Conservation (phyloP, 176 grass and related monocot genomes). For the Triticum aestivum region IWGSC_CS_RefSeq_v2.1 NC_057800.1:577084825-577085324, state of each 20-base stretch:
- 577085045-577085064: neutral
- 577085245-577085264: too few species aligned
- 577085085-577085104: neutral
- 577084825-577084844: neutral
- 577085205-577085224: too few species aligned
- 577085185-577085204: too few species aligned
- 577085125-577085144: too few species aligned
- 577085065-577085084: neutral
- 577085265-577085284: too few species aligned
- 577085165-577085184: too few species aligned
- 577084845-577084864: neutral
- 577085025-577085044: neutral
- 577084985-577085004: neutral
- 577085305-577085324: too few species aligned
- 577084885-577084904: neutral
- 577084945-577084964: conserved; percentile 4
- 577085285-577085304: too few species aligned
- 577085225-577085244: too few species aligned
- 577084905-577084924: neutral
- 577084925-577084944: neutral
- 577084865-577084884: neutral
- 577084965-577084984: neutral
- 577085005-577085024: neutral
- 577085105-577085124: neutral
- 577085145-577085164: too few species aligned